Base-by-base conservation (phyloP, 139 green algal species). In the Microglena sp. region DNA sequence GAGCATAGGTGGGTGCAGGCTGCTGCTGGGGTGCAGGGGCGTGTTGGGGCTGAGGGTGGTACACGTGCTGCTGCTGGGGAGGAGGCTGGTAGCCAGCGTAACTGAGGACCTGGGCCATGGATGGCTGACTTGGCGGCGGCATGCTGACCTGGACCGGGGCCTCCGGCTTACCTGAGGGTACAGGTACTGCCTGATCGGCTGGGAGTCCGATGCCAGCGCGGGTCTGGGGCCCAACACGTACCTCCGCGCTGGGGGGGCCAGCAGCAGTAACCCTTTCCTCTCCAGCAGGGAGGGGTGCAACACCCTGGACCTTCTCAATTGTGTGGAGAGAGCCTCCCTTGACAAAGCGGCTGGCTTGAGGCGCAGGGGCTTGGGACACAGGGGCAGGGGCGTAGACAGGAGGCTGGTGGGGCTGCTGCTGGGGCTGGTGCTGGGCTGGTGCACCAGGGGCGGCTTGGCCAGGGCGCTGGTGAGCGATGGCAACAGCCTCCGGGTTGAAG, bases 401-500 rank as follows among this genome's bases (percentile, higher is more conserved):
- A 7, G 50, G n/a, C 7, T 30, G 11, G 15, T 8, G 30, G 29
- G 56, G 56, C 31, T 24, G 31, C 8, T 11, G 56, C 15, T 43
- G 11, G 30, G 15, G 15, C 40, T 50, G 40, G 40, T n/a, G n/a
- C n/a, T n/a, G n/a, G n/a, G n/a, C n/a, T n/a, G n/a, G n/a, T n/a
- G n/a, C n/a, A n/a, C n/a, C n/a, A n/a, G n/a, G n/a, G n/a, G n/a
- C n/a, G n/a, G n/a, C n/a, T n/a, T n/a, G n/a, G n/a, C n/a, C n/a
- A n/a, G n/a, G n/a, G n/a, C n/a, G n/a, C n/a, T 50, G 40, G 31
- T 63, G 58, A 50, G 58, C 58, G 5, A 4, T 33, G 4, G 33
- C 7, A 33, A 26, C 28, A 18, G 34, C 33, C 58, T 65, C 58
- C 34, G 58, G 58, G 58, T 65, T 65, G 58, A 65, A 65, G 21